Evolutionary conservation across 768 basidiomycete genomes (phyloP).

Genomic region (Psilocybe tampanensis): DNA sequence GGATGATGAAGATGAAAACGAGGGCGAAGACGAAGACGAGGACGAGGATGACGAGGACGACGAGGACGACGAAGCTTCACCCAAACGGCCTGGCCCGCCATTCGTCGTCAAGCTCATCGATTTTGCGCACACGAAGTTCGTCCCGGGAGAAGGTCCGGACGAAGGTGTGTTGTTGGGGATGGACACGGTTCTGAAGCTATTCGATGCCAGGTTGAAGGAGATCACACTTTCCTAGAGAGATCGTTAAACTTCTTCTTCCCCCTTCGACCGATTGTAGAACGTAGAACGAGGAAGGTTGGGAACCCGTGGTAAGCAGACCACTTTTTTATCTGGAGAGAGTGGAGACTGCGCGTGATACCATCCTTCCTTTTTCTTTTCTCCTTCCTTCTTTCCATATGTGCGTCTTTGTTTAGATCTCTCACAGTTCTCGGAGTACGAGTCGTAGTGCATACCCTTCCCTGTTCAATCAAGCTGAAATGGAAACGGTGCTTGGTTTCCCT

Average conservation of each 20-base stretch:
- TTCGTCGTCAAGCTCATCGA: conserved; percentile 85
- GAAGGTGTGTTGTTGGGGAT: conserved; percentile 76
- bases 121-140: conserved; percentile 85
- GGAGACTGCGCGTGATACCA: background rate
- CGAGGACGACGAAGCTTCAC: conserved; percentile 38
- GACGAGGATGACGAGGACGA: conserved; percentile 38
- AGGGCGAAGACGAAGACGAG: conserved; percentile 28
- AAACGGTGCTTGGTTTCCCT: background rate
- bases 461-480: background rate
- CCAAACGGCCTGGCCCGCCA: conserved; percentile 43
- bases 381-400: background rate
- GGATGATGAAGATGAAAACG: conserved; percentile 31
- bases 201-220: conserved; percentile 55
- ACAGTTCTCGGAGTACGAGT: background rate
- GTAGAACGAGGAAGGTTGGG: no score
- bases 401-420: background rate
- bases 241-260: no score
- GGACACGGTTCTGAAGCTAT: conserved; percentile 59
- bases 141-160: conserved; percentile 76
- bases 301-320: background rate
- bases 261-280: background rate
- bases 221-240: conserved; percentile 4
- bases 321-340: no score
- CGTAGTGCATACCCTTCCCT: no score
- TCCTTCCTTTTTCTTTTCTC: background rate